Evolutionary conservation across 2,329 filamentous ascomycete genomes (phyloP).

Genomic region (Hymenoscyphus repandus): DNA sequence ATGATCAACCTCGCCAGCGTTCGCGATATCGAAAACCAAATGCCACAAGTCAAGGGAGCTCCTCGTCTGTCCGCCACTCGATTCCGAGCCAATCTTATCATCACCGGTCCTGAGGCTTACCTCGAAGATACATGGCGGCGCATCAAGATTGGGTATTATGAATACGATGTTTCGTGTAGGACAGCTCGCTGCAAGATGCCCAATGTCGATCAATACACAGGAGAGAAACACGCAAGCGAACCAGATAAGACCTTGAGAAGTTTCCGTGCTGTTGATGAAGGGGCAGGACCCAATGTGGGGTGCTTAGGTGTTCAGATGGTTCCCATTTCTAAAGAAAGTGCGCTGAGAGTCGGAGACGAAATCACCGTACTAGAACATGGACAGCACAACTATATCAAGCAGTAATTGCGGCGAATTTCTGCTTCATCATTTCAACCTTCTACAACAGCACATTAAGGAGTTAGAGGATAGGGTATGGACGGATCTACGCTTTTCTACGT

Average conservation of each 20-base stretch:
- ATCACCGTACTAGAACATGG: constrained; percentile 41
- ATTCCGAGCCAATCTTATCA: constrained; percentile 69
- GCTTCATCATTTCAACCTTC: background rate
- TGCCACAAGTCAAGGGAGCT: constrained; percentile 45
- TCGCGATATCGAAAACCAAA: constrained; percentile 51
- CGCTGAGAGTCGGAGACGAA: constrained; percentile 51
- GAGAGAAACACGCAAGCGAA: constrained; percentile 39
- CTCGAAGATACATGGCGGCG: constrained; percentile 67
- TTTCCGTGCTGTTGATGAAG: constrained; percentile 55
- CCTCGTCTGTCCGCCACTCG: constrained; percentile 54
- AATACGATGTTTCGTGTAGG: constrained; percentile 57
- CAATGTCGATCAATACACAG: constrained; percentile 56
- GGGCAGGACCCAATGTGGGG: constrained; percentile 46
- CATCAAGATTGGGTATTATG: constrained; percentile 46
- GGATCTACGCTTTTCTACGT: background rate
- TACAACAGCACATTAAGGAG: background rate
- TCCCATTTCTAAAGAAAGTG: constrained; percentile 43
- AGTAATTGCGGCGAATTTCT: constrained; percentile 5
- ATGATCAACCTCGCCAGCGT: constrained; percentile 62
- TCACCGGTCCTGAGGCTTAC: constrained; percentile 58
- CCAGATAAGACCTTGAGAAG: constrained; percentile 53
- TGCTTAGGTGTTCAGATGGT: constrained; percentile 64
- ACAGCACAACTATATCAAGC: constrained; percentile 21
- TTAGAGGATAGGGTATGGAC: background rate
- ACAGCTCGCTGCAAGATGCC: constrained; percentile 67